phyloP scores from a whole-genome alignment of 2,329 filamentous ascomycete genomes.

The Fusarium floridanum region DNA sequence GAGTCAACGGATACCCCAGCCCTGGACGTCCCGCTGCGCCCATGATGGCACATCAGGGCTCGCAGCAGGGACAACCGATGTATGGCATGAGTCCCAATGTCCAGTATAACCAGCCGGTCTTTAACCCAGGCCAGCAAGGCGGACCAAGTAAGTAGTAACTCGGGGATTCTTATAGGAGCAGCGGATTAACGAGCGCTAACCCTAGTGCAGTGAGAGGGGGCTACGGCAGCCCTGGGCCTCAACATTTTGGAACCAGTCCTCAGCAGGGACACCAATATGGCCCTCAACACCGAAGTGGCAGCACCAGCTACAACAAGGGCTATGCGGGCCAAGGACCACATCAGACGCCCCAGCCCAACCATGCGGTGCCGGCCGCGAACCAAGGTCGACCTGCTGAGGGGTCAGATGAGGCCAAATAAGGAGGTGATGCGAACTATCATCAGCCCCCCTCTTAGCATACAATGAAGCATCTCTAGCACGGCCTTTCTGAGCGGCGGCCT shows the following conservation, averaged over 20 bases:
- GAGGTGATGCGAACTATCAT: constrained; percentile 24
- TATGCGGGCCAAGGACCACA: constrained; percentile 61
- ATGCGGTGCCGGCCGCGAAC: constrained; percentile 52
- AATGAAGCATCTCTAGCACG: constrained; percentile 42
- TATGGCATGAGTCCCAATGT: constrained; percentile 82
- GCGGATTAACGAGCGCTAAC: constrained; percentile 52
- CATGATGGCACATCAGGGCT: constrained; percentile 96
- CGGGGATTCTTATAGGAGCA: constrained; percentile 12
- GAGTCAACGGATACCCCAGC: constrained; percentile 86
- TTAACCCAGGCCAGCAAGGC: constrained; percentile 74
- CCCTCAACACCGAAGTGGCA: constrained; percentile 67
- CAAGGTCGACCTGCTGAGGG: constrained; percentile 53
- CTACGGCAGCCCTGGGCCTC: constrained; percentile 69
- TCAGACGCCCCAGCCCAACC: constrained; percentile 53
- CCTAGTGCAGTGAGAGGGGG: constrained; percentile 68
- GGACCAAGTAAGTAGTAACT: constrained; percentile 79
- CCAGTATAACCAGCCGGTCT: constrained; percentile 81
- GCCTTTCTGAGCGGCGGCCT: constrained; percentile 40
- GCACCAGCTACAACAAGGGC: constrained; percentile 67
- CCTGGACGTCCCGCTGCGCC: constrained; percentile 82
- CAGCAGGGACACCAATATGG: constrained; percentile 75
- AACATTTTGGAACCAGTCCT: constrained; percentile 75
- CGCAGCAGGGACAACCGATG: constrained; percentile 86
- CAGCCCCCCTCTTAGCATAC: constrained; percentile 26
- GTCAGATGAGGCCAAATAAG: constrained; percentile 61